These are phyloP conservation scores for Alternaria sp. DNA, from an alignment of 2,329 filamentous ascomycete genomes.

Conservation along the genomic window DNA sequence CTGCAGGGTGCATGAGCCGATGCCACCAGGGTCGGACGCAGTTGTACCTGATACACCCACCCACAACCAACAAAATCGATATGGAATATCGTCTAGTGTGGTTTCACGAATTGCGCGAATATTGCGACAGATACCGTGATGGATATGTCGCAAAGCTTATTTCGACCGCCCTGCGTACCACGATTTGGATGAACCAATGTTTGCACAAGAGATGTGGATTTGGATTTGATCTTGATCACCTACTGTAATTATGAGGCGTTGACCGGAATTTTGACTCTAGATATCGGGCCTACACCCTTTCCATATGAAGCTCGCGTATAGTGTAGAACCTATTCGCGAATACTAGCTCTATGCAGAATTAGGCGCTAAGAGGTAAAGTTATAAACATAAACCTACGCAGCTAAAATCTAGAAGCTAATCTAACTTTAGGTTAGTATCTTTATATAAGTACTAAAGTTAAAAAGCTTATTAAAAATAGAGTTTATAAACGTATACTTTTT, in stretches of 20 bases:
- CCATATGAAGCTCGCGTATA: background rate
- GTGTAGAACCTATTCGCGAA: background rate
- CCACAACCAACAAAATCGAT: background rate
- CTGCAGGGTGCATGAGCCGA: slow-evolving; percentile 8
- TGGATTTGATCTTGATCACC: background rate
- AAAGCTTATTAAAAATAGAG: no score
- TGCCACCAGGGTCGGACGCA: slow-evolving; percentile 1
- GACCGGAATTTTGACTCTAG: background rate
- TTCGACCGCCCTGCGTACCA: background rate
- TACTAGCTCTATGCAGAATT: background rate
- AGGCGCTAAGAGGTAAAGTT: no score
- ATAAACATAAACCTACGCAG: no score
- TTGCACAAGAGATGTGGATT: background rate
- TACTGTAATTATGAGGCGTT: background rate
- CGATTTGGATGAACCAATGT: background rate
- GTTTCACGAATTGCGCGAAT: slow-evolving; percentile 1
- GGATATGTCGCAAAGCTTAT: background rate
- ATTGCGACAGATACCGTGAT: background rate
- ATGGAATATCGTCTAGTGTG: background rate
- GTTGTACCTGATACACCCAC: slow-evolving; percentile 1
- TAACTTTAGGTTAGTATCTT: no score
- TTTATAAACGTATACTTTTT: no score
- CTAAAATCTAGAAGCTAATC: no score
- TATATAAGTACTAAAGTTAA: no score
- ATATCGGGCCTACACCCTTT: background rate